A percentile compares a stretch with the other conserved stretches of the same genome.
phyloP scores from a whole-genome alignment of 2,329 filamentous ascomycete genomes.

The Pseudomassariella vexata region DNA sequence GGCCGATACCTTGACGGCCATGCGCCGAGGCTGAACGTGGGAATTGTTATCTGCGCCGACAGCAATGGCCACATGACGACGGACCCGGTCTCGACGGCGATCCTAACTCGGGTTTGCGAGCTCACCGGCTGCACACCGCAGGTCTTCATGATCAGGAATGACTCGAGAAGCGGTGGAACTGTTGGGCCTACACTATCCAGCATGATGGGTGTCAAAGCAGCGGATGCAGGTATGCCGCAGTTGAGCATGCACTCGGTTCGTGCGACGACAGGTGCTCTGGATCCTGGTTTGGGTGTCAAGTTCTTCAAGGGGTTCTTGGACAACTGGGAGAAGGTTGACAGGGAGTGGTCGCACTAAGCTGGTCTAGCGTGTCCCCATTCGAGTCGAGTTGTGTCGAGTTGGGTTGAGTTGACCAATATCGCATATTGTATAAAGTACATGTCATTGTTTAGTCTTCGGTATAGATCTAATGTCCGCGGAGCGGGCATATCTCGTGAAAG shows the following conservation, averaged over 20 bases:
- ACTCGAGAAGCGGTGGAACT: constrained; percentile 82
- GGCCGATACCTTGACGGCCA: constrained; percentile 79
- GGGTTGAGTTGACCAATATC: too few relatives aligned
- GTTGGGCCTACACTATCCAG: constrained; percentile 88
- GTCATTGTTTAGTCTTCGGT: too few relatives aligned
- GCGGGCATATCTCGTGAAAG: too few relatives aligned
- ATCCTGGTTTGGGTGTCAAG: constrained; percentile 82
- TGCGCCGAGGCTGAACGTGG: constrained; percentile 81
- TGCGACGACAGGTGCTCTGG: constrained; percentile 78
- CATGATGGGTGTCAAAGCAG: constrained; percentile 72
- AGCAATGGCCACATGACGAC: constrained; percentile 96
- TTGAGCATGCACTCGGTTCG: constrained; percentile 91
- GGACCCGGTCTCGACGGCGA: constrained; percentile 75
- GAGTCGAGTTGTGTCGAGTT: too few relatives aligned
- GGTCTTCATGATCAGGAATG: constrained; percentile 92
- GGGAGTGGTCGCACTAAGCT: constrained; percentile 59
- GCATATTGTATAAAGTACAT: too few relatives aligned
- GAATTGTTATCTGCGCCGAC: constrained; percentile 74
- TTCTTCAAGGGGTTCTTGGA: constrained; percentile 89
- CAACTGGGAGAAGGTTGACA: constrained; percentile 77
- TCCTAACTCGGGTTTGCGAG: constrained; percentile 74
- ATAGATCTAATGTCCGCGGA: too few relatives aligned
- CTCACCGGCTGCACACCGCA: constrained; percentile 68
- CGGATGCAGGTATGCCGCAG: constrained; percentile 87
- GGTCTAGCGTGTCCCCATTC: too few relatives aligned